Evolutionary conservation across 202 grass and related monocot genomes (phyloP).

Genomic region (Tripidium arundinaceum): DNA sequence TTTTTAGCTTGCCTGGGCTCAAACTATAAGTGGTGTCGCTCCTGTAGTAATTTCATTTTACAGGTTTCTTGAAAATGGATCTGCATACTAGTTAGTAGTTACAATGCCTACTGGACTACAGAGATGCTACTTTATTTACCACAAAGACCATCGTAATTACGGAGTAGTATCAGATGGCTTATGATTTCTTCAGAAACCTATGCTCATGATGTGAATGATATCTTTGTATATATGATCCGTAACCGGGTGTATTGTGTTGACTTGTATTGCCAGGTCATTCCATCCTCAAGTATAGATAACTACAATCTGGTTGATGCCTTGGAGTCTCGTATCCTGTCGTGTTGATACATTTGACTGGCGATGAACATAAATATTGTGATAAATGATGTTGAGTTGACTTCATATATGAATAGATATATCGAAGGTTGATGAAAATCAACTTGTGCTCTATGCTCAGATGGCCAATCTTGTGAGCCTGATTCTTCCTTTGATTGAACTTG

Average conservation of each 20-base stretch:
- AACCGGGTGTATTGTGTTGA: not conserved
- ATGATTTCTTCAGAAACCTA: not conserved
- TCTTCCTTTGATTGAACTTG: conserved; percentile 61
- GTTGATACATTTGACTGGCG: conserved; percentile 28
- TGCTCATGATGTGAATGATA: not conserved
- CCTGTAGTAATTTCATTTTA: not conserved
- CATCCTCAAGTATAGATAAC: conserved; percentile 61
- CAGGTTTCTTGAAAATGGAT: not conserved
- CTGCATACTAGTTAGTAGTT: not conserved
- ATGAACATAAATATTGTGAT: not conserved
- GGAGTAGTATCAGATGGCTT: not conserved
- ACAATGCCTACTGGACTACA: not conserved
- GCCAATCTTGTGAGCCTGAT: conserved; percentile 83
- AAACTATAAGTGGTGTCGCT: not conserved
- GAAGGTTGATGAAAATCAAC: conserved; percentile 60
- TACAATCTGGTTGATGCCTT: conserved; percentile 60
- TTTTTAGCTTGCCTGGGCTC: not conserved
- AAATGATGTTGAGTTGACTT: conserved; percentile 40
- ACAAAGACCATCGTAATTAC: not conserved
- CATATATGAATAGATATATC: conserved; percentile 53
- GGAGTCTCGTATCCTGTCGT: conserved; percentile 81
- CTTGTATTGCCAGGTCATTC: conserved; percentile 62
- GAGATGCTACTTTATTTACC: not conserved
- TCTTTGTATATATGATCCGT: not conserved
- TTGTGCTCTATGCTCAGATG: conserved; percentile 87